These are phyloP conservation scores for Saitoella complicata DNA, from an alignment of 805 yeast species.

Conservation along the genomic window DNA sequence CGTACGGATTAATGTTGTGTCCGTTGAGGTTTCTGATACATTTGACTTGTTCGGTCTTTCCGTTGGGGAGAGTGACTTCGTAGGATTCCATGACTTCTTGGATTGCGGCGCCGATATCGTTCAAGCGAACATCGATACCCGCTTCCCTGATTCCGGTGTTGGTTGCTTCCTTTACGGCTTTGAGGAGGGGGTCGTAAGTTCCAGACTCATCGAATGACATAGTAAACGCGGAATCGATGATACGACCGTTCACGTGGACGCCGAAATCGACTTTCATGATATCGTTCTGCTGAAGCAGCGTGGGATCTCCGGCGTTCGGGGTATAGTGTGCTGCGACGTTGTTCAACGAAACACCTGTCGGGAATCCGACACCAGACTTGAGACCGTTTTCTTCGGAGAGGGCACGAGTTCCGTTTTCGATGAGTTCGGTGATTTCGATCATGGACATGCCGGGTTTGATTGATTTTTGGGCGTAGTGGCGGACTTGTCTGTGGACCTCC, in stretches of 20 bases:
- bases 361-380: constrained; percentile 86
- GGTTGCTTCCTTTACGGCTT: constrained; percentile 85
- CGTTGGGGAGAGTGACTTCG: constrained; percentile 70
- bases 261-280: constrained; percentile 96
- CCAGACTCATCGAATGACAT: constrained; percentile 52
- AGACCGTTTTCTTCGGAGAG: constrained; percentile 44
- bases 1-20: constrained; percentile 71
- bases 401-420: constrained; percentile 70
- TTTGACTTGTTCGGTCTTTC: constrained; percentile 69
- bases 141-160: constrained; percentile 84
- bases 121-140: constrained; percentile 87
- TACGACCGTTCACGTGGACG: constrained; percentile 87
- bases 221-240: constrained; percentile 91
- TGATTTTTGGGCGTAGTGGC: constrained; percentile 56
- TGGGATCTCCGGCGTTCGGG: constrained; percentile 86
- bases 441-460: constrained; percentile 86
- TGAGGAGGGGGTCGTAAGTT: constrained; percentile 60
- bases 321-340: constrained; percentile 97
- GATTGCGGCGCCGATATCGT: constrained; percentile 89
- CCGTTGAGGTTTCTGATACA: constrained; percentile 88
- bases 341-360: constrained; percentile 90
- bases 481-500: constrained; percentile 83
- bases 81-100: constrained; percentile 96
- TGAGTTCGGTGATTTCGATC: constrained; percentile 74
- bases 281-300: constrained; percentile 67